Base-by-base conservation (phyloP, 1,284 basidiomycete species). In the Paramarasmius palmivorus region DNA sequence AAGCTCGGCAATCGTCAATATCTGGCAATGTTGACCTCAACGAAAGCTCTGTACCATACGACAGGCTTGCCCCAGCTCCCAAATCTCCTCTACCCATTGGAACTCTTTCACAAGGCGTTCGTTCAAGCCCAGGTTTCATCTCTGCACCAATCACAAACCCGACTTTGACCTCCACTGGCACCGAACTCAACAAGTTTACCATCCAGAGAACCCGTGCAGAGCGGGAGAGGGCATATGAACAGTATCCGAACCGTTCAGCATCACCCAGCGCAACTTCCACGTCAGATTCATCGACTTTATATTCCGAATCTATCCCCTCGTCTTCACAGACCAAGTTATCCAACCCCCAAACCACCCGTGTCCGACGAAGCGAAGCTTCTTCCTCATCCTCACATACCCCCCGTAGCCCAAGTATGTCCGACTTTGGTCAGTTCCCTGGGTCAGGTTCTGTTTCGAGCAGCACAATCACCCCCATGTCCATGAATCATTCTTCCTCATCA, bases 81-180 rank as follows among this genome's bases (percentile, higher is more conserved):
- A 80, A 78, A 51, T 81, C 84, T 48, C 87, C 88, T 38, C 64
- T 83, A 37, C 73, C 83, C 38, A 82, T 83, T 44, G 73, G 71
- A 22, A 81, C 82, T 2, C 68, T 79, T 47, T 82, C 78, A 26
- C 82, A 85, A 63, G 82, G 78, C 34, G 65, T 84, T 40, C 75
- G 81, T 6, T 32, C 29, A 63, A 76, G 76, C 32, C 63, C 50
- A 37, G 59, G 60, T 1, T 54, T 46, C 45, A 91, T 91, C 57
- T 90, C 87, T 38, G 88, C 88, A 4, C 89, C 89, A 4, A 84
- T 86, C 61, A 89, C 89, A 15, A 91, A 91, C 63, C 89, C 89
- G 12, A 82, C 83, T 8, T 78, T 91, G 50, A 89, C 87, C 3
- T 56, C 77, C 52, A 74, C 79, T 62, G 88, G 89, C 45, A 84